Evolutionary conservation across 225 moss, liverwort and hornwort species (phyloP), one percentile per base, ranked within the genome.

Genomic region (Pleurozium schreberi): DNA sequence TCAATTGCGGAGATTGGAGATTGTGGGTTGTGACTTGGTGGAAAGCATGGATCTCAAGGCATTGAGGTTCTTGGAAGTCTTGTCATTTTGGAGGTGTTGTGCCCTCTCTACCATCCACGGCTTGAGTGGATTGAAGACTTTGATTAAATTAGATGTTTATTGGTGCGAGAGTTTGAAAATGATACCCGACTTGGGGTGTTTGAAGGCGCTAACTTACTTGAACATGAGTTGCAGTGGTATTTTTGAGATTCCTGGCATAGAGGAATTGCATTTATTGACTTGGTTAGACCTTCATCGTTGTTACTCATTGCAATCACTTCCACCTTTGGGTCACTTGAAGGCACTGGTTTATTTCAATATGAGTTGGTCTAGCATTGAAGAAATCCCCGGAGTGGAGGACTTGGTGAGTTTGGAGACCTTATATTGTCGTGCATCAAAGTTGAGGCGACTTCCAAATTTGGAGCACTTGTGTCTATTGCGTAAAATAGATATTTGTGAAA

Each of bases 141-240:
- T 62, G 33, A 18, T 6, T 1, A 13, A 45, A 6, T 14, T 81
- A 0, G 1, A 3, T 1, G 31, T 81, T 45, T 0, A 0, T 0
- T 0, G 4, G 2, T 63, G 81, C 0, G 0, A 1, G 0, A 47
- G 33, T 47, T 82, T 63, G 62, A 34, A 45, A 45, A 9, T 2
- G 6, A 0, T 82, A 33, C 21, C 47, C 0, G 4, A 15, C 10
- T 47, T 62, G 22, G 19, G 43, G 20, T 62, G 33, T 33, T 81
- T 81, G 45, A 81, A 81, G 33, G 20, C 33, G 0, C 10, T 81
- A 1, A 62, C 14, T 22, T 5, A 3, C 2, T 81, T 81, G 31
- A 10, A 45, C 3, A 6, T 81, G 62, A 2, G 2, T 0, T 8
- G 0, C 0, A 81, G 62, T 62, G 62, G 81, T 13, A 81, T 55